A percentile compares a stretch with the other conserved stretches of the same genome.
Evolutionary conservation across 2,329 filamentous ascomycete genomes (phyloP).

Genomic region (Leptographium procerum): DNA sequence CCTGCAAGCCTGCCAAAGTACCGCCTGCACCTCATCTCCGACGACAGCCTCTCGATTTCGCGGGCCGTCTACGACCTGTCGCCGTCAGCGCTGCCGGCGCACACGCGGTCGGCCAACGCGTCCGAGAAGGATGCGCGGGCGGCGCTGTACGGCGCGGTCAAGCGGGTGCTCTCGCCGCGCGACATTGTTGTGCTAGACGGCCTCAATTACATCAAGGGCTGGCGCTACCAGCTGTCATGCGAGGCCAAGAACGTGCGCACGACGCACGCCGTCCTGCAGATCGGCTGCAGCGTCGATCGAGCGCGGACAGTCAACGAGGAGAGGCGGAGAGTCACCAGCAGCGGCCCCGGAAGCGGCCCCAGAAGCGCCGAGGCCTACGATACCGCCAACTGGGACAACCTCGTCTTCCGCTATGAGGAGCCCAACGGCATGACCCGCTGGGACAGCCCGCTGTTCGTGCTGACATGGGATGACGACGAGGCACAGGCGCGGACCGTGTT

Average conservation of each 20-base stretch:
- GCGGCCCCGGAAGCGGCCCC: not conserved
- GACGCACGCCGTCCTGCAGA: conserved; percentile 61
- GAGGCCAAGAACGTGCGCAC: conserved; percentile 72
- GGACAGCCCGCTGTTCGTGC: conserved; percentile 73
- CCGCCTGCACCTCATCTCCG: conserved; percentile 63
- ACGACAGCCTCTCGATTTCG: conserved; percentile 57
- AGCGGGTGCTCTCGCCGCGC: conserved; percentile 58
- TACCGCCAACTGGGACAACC: conserved; percentile 59
- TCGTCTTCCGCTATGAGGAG: conserved; percentile 75
- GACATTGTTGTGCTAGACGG: conserved; percentile 73
- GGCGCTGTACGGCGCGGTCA: conserved; percentile 64
- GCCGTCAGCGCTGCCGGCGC: conserved; percentile 41
- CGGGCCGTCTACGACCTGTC: conserved; percentile 60
- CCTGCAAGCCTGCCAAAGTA: conserved; percentile 28
- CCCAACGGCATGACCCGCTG: conserved; percentile 76
- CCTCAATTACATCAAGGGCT: conserved; percentile 83
- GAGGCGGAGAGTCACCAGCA: conserved; percentile 19
- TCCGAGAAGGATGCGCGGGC: conserved; percentile 76
- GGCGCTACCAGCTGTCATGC: conserved; percentile 76
- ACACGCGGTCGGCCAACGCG: conserved; percentile 58
- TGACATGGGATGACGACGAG: conserved; percentile 63
- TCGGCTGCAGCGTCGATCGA: conserved; percentile 43
- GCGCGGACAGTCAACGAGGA: conserved; percentile 48
- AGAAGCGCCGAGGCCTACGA: conserved; percentile 33
- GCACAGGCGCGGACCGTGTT: conserved; percentile 45